phyloP scores from a whole-genome alignment of 2,329 filamentous ascomycete species.

The Aspergillus alliaceus region DNA sequence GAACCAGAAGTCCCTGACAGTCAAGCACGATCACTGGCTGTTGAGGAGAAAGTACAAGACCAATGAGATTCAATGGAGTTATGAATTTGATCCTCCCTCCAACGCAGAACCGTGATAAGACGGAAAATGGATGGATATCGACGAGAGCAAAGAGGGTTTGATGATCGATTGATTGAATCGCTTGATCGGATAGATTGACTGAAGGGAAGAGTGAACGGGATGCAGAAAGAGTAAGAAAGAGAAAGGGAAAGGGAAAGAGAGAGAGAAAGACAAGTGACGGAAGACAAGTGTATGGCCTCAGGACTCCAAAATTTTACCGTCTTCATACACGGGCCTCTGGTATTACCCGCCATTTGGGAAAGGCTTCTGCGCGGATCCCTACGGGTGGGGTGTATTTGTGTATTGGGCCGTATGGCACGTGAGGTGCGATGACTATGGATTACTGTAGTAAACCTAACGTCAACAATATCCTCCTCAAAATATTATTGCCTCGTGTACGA shows the following conservation, averaged over 20 bases:
- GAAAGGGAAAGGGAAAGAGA: conserved; percentile 5
- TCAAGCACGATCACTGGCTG: conserved; percentile 24
- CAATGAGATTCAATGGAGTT: conserved; percentile 13
- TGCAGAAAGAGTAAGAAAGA: neutral
- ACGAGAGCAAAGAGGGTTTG: neutral
- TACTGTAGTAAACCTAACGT: no score
- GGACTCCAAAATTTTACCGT: conserved; percentile 7
- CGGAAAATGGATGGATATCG: neutral
- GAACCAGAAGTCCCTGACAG: conserved; percentile 36
- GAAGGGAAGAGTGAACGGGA: neutral
- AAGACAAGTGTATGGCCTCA: conserved; percentile 8
- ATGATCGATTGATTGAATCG: conserved; percentile 8
- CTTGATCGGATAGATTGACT: neutral
- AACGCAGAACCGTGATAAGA: neutral
- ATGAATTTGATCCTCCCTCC: conserved; percentile 5
- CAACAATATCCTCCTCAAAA: neutral
- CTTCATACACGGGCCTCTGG: neutral
- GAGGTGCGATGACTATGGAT: no score
- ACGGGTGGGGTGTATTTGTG: conserved; percentile 7
- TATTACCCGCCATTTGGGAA: neutral
- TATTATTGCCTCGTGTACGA: no score
- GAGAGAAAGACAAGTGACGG: neutral
- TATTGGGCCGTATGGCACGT: no score
- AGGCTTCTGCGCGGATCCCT: neutral
- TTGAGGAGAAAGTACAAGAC: conserved; percentile 15